Evolutionary conservation across 306 rosid species (phyloP).

Genomic region (Boehmeria nivea): DNA sequence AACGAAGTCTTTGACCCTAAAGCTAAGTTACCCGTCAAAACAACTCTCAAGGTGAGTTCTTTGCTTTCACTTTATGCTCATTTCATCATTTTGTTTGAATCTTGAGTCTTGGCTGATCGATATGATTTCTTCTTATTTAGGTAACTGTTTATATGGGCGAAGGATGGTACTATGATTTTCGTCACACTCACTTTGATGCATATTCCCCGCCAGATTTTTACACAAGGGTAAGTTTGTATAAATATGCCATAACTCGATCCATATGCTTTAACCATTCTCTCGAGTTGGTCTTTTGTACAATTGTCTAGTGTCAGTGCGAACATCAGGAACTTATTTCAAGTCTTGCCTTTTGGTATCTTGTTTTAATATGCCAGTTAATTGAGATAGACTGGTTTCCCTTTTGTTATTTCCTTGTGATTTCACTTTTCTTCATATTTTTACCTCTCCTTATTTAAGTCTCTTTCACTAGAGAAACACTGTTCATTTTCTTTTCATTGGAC

Average conservation of each 20-base stretch:
- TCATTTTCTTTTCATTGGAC: not conserved
- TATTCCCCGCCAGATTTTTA: slow-evolving; percentile 97
- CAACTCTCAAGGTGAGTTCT: slow-evolving; percentile 62
- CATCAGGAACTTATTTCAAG: too few relatives aligned
- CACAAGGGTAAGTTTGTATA: slow-evolving; percentile 54
- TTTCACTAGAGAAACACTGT: not conserved
- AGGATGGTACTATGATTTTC: slow-evolving; percentile 92
- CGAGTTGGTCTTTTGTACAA: not conserved
- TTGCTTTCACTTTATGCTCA: slow-evolving; percentile 2
- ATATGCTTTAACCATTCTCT: slow-evolving; percentile 4
- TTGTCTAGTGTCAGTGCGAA: not conserved
- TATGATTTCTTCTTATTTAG: slow-evolving; percentile 34
- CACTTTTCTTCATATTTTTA: not conserved
- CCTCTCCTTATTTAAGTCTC: not conserved
- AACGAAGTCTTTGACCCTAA: slow-evolving; percentile 67
- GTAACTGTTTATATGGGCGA: slow-evolving; percentile 92
- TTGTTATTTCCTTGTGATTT: not conserved
- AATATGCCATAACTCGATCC: too few relatives aligned
- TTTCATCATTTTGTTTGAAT: slow-evolving; percentile 4
- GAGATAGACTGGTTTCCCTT: not conserved
- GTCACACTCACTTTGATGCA: slow-evolving; percentile 76
- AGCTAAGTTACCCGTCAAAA: slow-evolving; percentile 50
- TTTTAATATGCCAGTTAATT: too few relatives aligned
- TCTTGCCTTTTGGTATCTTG: too few relatives aligned
- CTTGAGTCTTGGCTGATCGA: slow-evolving; percentile 19